Conservation (phyloP, 1,139 yeast species). For the Williopsis jadinii region DNA sequence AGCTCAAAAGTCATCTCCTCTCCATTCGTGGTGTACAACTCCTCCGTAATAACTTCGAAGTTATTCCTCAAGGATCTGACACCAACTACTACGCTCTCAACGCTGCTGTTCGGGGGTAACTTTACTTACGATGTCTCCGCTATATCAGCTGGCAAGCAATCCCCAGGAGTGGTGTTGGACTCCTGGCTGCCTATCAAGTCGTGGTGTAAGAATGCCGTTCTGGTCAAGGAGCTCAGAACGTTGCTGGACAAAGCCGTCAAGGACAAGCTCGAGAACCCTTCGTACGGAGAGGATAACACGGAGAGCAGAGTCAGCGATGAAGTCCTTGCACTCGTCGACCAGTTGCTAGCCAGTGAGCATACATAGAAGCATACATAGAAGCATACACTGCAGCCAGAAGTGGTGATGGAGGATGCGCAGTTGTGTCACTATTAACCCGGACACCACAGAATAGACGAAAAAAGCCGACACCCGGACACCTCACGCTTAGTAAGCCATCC, state of each 20-base stretch:
- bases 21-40: conserved; percentile 48
- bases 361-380: background rate
- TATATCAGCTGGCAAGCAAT: conserved; percentile 31
- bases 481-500: too few species aligned
- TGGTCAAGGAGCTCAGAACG: conserved; percentile 61
- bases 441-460: too few species aligned
- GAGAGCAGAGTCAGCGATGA: conserved; percentile 29
- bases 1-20: conserved; percentile 29
- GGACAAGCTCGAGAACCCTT: conserved; percentile 40
- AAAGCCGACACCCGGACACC: too few species aligned
- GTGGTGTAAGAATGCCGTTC: conserved; percentile 91
- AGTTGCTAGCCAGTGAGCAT: conserved; percentile 10
- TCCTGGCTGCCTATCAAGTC: conserved; percentile 79
- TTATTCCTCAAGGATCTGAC: conserved; percentile 69
- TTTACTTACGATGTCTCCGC: conserved; percentile 58
- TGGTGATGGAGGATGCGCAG: too few species aligned
- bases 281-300: conserved; percentile 14
- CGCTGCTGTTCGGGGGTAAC: conserved; percentile 73
- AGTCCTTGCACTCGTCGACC: conserved; percentile 29
- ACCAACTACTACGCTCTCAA: conserved; percentile 66
- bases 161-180: conserved; percentile 66
- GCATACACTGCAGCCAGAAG: too few species aligned
- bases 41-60: conserved; percentile 59
- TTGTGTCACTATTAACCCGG: too few species aligned
- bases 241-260: conserved; percentile 64